Conservation (phyloP, 2,329 filamentous ascomycete genomes). For the Alternaria hordeiaustralica region DNA sequence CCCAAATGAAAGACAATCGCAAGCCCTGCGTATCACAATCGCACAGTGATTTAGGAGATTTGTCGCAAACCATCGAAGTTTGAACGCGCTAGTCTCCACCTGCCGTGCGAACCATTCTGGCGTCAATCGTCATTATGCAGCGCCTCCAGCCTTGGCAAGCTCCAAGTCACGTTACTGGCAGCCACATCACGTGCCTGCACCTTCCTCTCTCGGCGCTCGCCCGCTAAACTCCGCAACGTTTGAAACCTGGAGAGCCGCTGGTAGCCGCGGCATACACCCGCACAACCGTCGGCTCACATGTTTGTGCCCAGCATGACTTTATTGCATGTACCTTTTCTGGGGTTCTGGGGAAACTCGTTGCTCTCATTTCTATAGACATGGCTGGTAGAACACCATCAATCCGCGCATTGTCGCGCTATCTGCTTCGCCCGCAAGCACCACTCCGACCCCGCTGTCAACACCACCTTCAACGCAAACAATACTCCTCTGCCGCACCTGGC, state of each 20-base stretch:
- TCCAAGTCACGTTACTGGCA: background rate
- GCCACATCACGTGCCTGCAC: conserved; percentile 2
- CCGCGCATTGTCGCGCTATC: conserved; percentile 39
- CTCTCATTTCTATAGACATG: conserved; percentile 25
- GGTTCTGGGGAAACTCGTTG: background rate
- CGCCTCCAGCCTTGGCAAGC: background rate
- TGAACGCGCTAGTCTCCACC: conserved; percentile 9
- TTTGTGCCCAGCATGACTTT: conserved; percentile 12
- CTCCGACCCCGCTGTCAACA: conserved; percentile 32
- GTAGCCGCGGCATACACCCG: conserved; percentile 23
- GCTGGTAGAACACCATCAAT: conserved; percentile 37
- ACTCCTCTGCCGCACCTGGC: conserved; percentile 57
- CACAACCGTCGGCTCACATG: conserved; percentile 19
- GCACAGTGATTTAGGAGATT: background rate
- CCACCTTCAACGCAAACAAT: conserved; percentile 39
- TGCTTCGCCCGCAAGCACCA: conserved; percentile 37
- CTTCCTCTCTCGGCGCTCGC: background rate
- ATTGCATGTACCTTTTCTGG: background rate
- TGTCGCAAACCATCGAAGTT: background rate
- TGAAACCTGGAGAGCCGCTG: conserved; percentile 27
- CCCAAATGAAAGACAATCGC: background rate
- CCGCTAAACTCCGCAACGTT: conserved; percentile 12
- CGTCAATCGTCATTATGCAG: conserved; percentile 18
- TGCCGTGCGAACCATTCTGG: conserved; percentile 8
- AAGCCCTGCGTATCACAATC: background rate